These are phyloP conservation scores for Laetiporus sulphureus DNA, from an alignment of 1,284 basidiomycete species.

Conservation along the genomic window DNA sequence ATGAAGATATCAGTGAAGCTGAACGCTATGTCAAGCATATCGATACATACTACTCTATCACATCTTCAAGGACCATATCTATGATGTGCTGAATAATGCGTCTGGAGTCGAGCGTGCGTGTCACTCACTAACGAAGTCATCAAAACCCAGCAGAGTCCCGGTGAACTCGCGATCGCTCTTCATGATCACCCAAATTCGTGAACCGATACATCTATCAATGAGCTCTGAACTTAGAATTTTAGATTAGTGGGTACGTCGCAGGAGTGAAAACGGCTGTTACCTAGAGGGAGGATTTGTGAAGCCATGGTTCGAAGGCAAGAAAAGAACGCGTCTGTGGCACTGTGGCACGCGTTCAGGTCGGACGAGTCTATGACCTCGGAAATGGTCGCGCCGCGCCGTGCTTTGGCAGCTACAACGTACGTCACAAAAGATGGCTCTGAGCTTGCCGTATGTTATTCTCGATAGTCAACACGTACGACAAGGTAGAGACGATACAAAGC, in stretches of 20 bases:
- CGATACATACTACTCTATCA: slow-evolving; percentile 81
- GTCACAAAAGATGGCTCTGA: too few relatives aligned
- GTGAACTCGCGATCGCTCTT: slow-evolving; percentile 94
- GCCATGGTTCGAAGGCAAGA: slow-evolving; percentile 36
- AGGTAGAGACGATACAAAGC: too few relatives aligned
- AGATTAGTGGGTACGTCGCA: background rate
- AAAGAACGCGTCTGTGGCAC: background rate
- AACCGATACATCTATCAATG: slow-evolving; percentile 93
- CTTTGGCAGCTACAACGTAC: too few relatives aligned
- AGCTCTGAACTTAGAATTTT: slow-evolving; percentile 57
- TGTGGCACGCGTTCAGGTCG: background rate
- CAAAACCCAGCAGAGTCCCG: slow-evolving; percentile 94
- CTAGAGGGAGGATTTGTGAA: slow-evolving; percentile 58
- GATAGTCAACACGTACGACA: too few relatives aligned
- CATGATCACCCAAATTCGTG: slow-evolving; percentile 94
- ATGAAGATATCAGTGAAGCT: background rate
- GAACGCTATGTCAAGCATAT: too few relatives aligned
- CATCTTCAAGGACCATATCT: slow-evolving; percentile 99
- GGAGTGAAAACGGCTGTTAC: slow-evolving; percentile 15
- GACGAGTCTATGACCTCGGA: too few relatives aligned
- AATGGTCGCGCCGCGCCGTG: too few relatives aligned
- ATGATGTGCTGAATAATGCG: background rate
- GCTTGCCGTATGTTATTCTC: too few relatives aligned
- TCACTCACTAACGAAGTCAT: slow-evolving; percentile 98
- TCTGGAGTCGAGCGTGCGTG: background rate